A percentile compares a stretch with the other conserved stretches of the same genome.
phyloP scores from a whole-genome alignment of 768 basidiomycete species.

The Cyclocybe aegerita region DNA sequence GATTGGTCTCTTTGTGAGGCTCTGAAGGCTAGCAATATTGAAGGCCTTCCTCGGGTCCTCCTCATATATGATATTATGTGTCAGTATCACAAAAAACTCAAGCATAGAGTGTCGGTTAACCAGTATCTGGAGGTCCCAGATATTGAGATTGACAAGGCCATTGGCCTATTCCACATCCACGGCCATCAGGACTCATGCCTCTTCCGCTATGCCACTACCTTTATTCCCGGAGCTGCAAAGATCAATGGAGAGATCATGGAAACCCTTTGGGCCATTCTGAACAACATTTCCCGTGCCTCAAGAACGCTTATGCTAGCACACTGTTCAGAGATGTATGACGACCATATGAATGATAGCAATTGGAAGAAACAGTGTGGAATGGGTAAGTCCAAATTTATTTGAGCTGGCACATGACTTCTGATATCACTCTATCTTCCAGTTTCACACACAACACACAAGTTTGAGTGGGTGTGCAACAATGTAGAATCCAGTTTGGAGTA shows the following conservation, averaged over 20 bases:
- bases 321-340: neutral
- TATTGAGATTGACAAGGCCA: conserved; percentile 14
- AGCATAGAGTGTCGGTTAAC: conserved; percentile 3
- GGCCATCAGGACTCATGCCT: conserved; percentile 25
- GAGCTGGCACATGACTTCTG: neutral
- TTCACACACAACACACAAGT: neutral
- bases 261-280: conserved; percentile 17
- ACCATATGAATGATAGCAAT: neutral
- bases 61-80: conserved; percentile 17
- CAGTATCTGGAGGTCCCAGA: neutral
- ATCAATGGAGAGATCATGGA: conserved; percentile 17
- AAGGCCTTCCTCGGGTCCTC: conserved; percentile 7
- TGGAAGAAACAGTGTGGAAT: neutral
- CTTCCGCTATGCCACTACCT: conserved; percentile 17
- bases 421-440: neutral
- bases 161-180: conserved; percentile 27
- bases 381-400: neutral
- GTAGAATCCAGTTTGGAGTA: too few relatives aligned
- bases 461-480: neutral
- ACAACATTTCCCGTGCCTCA: conserved; percentile 15
- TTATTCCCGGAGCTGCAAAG: conserved; percentile 12
- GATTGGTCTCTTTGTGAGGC: conserved; percentile 19
- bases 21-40: conserved; percentile 4
- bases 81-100: conserved; percentile 12
- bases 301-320: too few relatives aligned